These are phyloP conservation scores for Selaginella moellendorffii DNA, from an alignment of 75 land plant species.

Conservation along the genomic window DNA sequence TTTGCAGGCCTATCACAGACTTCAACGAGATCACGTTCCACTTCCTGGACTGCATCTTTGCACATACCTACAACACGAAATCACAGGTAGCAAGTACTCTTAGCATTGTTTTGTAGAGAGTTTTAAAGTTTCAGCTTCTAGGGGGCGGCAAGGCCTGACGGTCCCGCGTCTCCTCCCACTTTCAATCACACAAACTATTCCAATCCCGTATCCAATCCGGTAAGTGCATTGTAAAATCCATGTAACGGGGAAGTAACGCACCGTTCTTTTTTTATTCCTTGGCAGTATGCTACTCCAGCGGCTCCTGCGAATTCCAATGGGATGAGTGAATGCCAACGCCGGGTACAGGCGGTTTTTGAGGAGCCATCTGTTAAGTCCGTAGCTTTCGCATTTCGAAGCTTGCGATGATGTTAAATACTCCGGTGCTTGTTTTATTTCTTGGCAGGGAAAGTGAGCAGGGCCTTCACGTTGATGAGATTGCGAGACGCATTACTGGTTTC, in stretches of 20 bases:
- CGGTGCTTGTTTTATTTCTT: neutral
- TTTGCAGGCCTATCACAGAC: conserved; percentile 56
- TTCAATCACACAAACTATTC: neutral
- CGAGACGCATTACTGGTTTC: conserved; percentile 25
- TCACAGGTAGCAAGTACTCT: conserved; percentile 24
- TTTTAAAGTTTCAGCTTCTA: neutral
- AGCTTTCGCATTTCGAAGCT: neutral
- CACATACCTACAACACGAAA: conserved; percentile 32
- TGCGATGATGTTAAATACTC: neutral
- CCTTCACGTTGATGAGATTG: conserved; percentile 40
- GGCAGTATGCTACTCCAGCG: conserved; percentile 22
- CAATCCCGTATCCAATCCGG: no score
- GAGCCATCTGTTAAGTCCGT: conserved; percentile 36
- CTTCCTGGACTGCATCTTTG: conserved; percentile 55
- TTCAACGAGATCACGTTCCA: conserved; percentile 62
- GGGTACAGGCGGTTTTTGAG: conserved; percentile 34
- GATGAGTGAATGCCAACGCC: conserved; percentile 27
- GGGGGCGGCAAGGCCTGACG: neutral
- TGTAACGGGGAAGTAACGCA: no score
- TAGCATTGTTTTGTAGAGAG: neutral
- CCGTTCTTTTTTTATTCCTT: neutral
- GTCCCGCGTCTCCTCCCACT: neutral
- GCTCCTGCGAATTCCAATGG: conserved; percentile 13
- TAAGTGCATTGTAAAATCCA: no score
- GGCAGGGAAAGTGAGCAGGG: conserved; percentile 42